Base-by-base conservation (phyloP, 352 stramenopile genomes). In the Phytophthora ramorum region DNA sequence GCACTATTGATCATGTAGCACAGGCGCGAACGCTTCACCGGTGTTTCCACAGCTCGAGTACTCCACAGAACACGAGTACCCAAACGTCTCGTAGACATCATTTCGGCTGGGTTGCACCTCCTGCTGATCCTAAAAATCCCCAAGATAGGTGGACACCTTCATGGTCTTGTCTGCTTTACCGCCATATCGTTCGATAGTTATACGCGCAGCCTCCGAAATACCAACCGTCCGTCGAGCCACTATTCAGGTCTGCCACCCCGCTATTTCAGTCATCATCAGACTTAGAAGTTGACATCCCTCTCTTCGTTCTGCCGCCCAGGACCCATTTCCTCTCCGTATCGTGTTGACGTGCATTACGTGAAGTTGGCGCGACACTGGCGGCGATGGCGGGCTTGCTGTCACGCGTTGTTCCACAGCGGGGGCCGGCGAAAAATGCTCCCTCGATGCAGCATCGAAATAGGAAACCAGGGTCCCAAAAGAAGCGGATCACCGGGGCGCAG, bases 401-500 rank as follows among this genome's bases (percentile, higher is more conserved):
- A 28, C 63, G 63, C 43, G 63, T 71, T 56, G 30, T 20, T n/a
- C 61, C 54, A 4, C 40, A 52, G 26, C 50, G 50, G 7, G 34
- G 34, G 8, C 10, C 58, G 13, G 28, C 50, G 40, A 61, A 62
- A 60, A 26, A 32, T 57, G 22, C 47, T 26, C 46, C 46, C 26
- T 19, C 26, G 17, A 46, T 24, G 19, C 43, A 49, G 38, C 60
- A 46, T 45, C 56, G 48, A 24, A 48, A 58, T 22, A 57, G 50
- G 19, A 45, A 35, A 41, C 22, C 46, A 60, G 26, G 17, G 35
- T 10, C 34, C 5, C 28, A 32, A 7, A 69, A 63, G 13, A 75
- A 75, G 26, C 66, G 66, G 17, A 70, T 75, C 26, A 75, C 54
- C 2, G 44, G 48, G 1, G 49, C 49, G 4, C 66, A 75, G 10